Base-by-base conservation (phyloP, 192 early-diverging fungal species). In the Podila verticillata region DNA sequence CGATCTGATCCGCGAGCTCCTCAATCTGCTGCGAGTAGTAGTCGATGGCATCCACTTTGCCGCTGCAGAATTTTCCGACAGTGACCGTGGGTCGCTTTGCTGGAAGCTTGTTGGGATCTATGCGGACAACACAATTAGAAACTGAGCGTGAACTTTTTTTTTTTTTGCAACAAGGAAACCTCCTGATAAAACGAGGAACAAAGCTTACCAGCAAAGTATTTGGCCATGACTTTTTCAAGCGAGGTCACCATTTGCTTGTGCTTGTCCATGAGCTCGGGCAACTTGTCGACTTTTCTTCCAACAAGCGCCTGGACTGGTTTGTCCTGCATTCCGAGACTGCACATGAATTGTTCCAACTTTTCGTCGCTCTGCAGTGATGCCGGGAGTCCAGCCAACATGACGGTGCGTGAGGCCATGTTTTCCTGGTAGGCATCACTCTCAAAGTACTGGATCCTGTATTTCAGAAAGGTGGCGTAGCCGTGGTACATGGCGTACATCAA, bases 31-130 rank as follows among this genome's bases (percentile, higher is more conserved):
- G 68, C 47, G 92, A 88, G 68, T 92, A 92, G 64, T 92, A 87
- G 60, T 93, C 88, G 61, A 94, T 93, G 22, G 90, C 89, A 49
- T 94, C 93, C 15, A 93, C 86, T 34, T 86, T 83, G 36, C 85
- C 81, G 3, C 86, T 82, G 49, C 73, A 78, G 22, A 82, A 68
- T 15, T 73, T 30, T 7, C 85, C 82, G 17, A 82, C n/a, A 0
- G 59, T 65, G 6, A 86, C 74, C 0, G 71, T 85, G 0, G 88
- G 88, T 34, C 88, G 66, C 66, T 85, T 83, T 17, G 56, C 29
- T 2, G 77, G 66, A 8, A 66, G 48, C 12, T 83, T 85, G 56
- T 65, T 65, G 6, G 82, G 82, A 61, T 80, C 75, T 83, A 39
- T 54, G 20, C 22, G 51, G 20, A 54, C 15, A 15, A 47, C 7